These are phyloP conservation scores for Eustoma russellianum DNA, from an alignment of 257 asterid genomes.

Conservation along the genomic window DNA sequence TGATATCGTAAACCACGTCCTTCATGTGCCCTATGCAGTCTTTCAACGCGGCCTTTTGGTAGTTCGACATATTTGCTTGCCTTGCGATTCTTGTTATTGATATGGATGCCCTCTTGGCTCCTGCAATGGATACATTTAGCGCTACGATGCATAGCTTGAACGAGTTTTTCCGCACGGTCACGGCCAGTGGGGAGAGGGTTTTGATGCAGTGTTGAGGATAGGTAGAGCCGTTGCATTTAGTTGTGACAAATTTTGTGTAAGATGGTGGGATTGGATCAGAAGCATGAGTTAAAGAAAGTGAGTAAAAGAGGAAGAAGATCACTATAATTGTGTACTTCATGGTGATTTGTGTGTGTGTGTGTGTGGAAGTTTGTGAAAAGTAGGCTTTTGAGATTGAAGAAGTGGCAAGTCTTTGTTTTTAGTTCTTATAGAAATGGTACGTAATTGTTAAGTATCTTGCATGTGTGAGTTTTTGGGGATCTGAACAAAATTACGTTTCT, in stretches of 20 bases:
- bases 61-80: slow-evolving; percentile 19
- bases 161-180: slow-evolving; percentile 28
- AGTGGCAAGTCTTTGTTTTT: neutral
- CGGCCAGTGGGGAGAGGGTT: slow-evolving; percentile 49
- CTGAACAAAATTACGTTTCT: neutral
- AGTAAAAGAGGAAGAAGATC: neutral
- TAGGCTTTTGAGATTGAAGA: neutral
- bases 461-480: neutral
- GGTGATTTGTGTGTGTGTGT: neutral
- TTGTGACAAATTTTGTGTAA: slow-evolving; percentile 27
- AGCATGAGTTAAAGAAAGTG: slow-evolving; percentile 5
- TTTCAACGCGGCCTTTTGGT: slow-evolving; percentile 32
- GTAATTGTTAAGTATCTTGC: neutral
- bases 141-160: slow-evolving; percentile 45
- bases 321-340: too few relatives aligned
- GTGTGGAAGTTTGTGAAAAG: neutral
- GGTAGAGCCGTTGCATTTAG: slow-evolving; percentile 42
- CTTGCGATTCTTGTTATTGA: slow-evolving; percentile 16
- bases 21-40: slow-evolving; percentile 55
- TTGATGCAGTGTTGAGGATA: slow-evolving; percentile 40
- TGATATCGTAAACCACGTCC: slow-evolving; percentile 54
- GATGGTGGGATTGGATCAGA: slow-evolving; percentile 2
- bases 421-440: neutral
- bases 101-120: slow-evolving; percentile 26
- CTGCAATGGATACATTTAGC: slow-evolving; percentile 34